Conservation (phyloP, 2,329 filamentous ascomycete genomes). For the Trichophyton equinum region DNA sequence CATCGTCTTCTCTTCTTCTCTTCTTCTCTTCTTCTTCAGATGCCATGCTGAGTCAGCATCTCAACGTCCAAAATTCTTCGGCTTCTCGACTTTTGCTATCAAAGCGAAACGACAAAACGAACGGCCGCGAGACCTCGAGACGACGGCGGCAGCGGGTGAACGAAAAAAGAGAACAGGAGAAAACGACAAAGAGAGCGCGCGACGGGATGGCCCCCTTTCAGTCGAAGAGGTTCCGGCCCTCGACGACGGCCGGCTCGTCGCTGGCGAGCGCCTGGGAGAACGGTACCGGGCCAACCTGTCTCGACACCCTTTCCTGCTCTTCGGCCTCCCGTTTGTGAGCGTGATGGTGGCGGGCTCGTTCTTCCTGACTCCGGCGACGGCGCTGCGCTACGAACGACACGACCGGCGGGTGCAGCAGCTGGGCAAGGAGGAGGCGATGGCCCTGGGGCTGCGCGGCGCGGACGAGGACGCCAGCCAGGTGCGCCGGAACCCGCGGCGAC, state of each 20-base stretch:
- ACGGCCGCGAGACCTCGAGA: too few relatives aligned
- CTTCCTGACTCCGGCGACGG: slow-evolving; percentile 84
- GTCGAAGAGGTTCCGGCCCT: slow-evolving; percentile 56
- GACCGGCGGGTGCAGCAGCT: slow-evolving; percentile 81
- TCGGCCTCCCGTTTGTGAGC: slow-evolving; percentile 82
- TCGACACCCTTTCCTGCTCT: slow-evolving; percentile 77
- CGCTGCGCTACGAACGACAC: slow-evolving; percentile 83
- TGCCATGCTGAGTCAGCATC: too few relatives aligned
- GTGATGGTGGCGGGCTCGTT: slow-evolving; percentile 90
- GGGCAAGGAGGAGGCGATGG: slow-evolving; percentile 73
- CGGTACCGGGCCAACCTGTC: slow-evolving; percentile 64
- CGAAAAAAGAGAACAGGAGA: not conserved
- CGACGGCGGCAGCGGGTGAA: too few relatives aligned
- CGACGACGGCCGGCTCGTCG: slow-evolving; percentile 34
- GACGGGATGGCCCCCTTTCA: slow-evolving; percentile 50
- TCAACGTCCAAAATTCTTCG: too few relatives aligned
- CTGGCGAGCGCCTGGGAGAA: slow-evolving; percentile 57
- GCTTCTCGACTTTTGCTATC: too few relatives aligned
- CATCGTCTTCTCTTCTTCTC: too few relatives aligned
- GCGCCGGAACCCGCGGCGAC: slow-evolving; percentile 33
- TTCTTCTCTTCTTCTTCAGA: too few relatives aligned
- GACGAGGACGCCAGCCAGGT: slow-evolving; percentile 72
- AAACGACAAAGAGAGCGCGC: not conserved
- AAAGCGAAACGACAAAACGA: too few relatives aligned
- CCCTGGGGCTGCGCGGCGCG: slow-evolving; percentile 56